Conservation (phyloP, 176 grass and related monocot species). For the Lolium rigidum region DNA sequence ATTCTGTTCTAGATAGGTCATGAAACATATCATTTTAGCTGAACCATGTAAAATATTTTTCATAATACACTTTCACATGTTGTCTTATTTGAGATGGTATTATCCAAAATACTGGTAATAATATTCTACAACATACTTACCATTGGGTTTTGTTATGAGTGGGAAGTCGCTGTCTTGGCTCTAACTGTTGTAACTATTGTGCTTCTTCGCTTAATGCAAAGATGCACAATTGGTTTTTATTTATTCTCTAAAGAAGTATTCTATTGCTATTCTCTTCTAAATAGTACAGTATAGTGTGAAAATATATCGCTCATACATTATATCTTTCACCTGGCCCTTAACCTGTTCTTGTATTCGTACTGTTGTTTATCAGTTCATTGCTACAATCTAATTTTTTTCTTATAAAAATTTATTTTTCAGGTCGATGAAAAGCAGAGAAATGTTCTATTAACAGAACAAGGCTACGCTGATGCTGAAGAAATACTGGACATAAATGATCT, state of each 20-base stretch:
- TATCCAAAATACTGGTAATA: background rate
- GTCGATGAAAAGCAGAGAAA: conserved; percentile 99
- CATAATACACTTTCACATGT: conserved; percentile 12
- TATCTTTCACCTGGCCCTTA: conserved; percentile 16
- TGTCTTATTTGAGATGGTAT: conserved; percentile 24
- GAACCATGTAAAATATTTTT: conserved; percentile 10
- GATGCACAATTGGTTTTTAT: background rate
- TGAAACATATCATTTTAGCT: background rate
- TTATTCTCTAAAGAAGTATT: conserved; percentile 3
- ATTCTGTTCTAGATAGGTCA: conserved; percentile 26
- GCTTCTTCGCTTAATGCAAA: conserved; percentile 7
- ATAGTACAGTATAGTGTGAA: background rate
- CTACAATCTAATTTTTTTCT: conserved; percentile 34
- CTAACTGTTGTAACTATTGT: background rate
- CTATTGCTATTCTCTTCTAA: conserved; percentile 13
- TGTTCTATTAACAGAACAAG: conserved; percentile 93
- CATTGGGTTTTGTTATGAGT: conserved; percentile 7
- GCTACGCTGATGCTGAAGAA: conserved; percentile 91
- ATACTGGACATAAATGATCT: conserved; percentile 98
- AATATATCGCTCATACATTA: background rate
- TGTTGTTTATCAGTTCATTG: conserved; percentile 10
- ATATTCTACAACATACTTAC: conserved; percentile 8
- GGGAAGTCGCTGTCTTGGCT: background rate
- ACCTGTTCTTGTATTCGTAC: conserved; percentile 27
- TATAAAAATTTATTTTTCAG: conserved; percentile 58